Percentiles rank a stretch among this genome's conserved stretches.
phyloP scores from a whole-genome alignment of 2,329 filamentous ascomycete genomes.

The Colletotrichum zoysiae region DNA sequence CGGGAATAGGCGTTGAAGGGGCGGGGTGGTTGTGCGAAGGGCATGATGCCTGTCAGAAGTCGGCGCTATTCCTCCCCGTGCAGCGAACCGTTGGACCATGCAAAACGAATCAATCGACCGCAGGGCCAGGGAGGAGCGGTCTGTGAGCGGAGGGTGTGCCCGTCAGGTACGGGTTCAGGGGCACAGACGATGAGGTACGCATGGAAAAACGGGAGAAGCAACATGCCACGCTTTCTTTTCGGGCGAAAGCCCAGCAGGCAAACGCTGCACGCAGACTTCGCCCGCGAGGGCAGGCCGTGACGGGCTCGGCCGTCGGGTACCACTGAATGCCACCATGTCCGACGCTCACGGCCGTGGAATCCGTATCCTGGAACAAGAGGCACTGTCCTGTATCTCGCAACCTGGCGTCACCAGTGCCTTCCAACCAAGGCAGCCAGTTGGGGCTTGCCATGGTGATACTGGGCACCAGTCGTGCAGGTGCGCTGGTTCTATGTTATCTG shows the following conservation, averaged over 20 bases:
- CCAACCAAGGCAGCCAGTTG: not conserved
- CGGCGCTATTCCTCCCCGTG: not conserved
- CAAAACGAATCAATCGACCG: not conserved
- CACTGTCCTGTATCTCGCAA: not conserved
- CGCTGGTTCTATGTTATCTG: not conserved
- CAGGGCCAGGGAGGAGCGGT: slow-evolving; percentile 4
- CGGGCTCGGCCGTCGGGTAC: slow-evolving; percentile 16
- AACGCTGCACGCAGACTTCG: slow-evolving; percentile 15
- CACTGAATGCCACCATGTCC: slow-evolving; percentile 3
- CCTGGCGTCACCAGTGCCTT: not conserved
- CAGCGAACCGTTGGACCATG: slow-evolving; percentile 15
- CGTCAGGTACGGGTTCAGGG: not conserved
- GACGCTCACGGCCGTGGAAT: slow-evolving; percentile 7
- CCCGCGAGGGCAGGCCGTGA: slow-evolving; percentile 3
- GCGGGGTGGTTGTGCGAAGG: slow-evolving; percentile 1
- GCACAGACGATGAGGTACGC: not conserved
- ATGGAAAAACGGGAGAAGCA: slow-evolving; percentile 19
- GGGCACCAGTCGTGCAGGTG: not conserved
- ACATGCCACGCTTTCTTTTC: not conserved
- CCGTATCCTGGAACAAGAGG: not conserved
- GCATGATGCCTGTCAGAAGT: not conserved
- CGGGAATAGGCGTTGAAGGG: not conserved
- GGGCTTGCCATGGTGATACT: slow-evolving; percentile 1
- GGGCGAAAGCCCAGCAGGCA: not conserved
- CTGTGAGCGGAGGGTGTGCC: not conserved